Evolutionary conservation across 2,329 filamentous ascomycete species (phyloP).

Genomic region (Aspergillus tubingensis): DNA sequence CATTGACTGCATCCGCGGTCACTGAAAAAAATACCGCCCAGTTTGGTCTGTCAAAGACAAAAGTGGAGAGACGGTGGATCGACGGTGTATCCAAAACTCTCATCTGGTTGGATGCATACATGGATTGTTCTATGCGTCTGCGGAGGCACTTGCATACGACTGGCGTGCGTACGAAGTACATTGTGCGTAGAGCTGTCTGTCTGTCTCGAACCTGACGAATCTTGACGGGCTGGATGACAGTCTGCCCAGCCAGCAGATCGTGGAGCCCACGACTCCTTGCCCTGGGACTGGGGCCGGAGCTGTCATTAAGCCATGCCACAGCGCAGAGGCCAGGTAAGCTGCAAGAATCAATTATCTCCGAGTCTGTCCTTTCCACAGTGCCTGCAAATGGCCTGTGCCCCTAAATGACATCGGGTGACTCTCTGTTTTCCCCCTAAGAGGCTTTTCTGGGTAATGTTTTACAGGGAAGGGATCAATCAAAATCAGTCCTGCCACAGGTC

Average conservation of each 20-base stretch:
- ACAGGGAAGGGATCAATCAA: conserved; percentile 1
- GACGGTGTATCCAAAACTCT: conserved; percentile 21
- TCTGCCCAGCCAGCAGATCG: conserved; percentile 11
- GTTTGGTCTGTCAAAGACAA: conserved; percentile 9
- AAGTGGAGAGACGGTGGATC: conserved; percentile 15
- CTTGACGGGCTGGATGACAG: not conserved
- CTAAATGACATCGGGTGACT: conserved; percentile 1
- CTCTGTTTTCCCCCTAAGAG: not conserved
- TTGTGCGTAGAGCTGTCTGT: not conserved
- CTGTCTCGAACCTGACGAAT: not conserved
- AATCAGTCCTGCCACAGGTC: not conserved
- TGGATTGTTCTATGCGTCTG: conserved; percentile 7
- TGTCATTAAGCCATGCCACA: conserved; percentile 9
- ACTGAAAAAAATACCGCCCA: conserved; percentile 7
- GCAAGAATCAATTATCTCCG: conserved; percentile 7
- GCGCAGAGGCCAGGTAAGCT: conserved; percentile 5
- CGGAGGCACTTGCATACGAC: conserved; percentile 7
- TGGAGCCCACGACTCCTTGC: conserved; percentile 7
- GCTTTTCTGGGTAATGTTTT: not conserved
- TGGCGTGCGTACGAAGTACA: not conserved
- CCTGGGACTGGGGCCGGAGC: conserved; percentile 7
- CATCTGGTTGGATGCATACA: conserved; percentile 9
- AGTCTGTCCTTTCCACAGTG: not conserved
- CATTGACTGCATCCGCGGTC: conserved; percentile 8
- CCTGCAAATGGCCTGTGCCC: not conserved